phyloP scores from a whole-genome alignment of 2,329 filamentous ascomycete species.

The Penicillium fuscoglaucum region DNA sequence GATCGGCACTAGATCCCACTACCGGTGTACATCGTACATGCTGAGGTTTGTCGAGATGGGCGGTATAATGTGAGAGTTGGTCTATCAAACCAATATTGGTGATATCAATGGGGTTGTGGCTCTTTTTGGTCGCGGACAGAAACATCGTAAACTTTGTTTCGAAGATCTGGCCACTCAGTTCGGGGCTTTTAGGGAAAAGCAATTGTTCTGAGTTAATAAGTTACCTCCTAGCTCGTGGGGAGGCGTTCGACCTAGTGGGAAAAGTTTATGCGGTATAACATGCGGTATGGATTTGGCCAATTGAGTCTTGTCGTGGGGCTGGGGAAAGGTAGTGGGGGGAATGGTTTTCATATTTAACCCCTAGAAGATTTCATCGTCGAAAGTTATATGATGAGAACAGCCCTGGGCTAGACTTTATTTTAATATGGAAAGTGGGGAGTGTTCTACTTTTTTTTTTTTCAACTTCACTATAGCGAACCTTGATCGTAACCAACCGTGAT shows the following conservation, averaged over 20 bases:
- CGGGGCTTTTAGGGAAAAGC: background rate
- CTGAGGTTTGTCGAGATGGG: background rate
- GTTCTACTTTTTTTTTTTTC: background rate
- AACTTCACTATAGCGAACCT: background rate
- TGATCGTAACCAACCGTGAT: background rate
- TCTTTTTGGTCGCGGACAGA: background rate
- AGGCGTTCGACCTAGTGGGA: background rate
- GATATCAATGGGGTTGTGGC: background rate
- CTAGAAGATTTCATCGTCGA: background rate
- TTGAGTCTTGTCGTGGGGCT: background rate
- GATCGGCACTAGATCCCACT: slow-evolving; percentile 2
- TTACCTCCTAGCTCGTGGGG: background rate
- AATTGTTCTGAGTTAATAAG: background rate
- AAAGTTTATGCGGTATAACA: slow-evolving; percentile 1
- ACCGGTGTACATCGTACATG: background rate
- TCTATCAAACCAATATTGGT: background rate
- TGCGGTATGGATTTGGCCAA: slow-evolving; percentile 9
- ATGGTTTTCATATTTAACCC: background rate
- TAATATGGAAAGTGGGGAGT: background rate
- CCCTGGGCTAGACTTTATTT: background rate
- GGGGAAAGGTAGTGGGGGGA: background rate
- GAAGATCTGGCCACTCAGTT: background rate
- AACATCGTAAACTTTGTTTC: too few relatives aligned
- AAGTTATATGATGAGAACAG: slow-evolving; percentile 1
- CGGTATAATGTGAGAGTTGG: background rate